Evolutionary conservation across 208 protist species (phyloP).

Genomic region (Wallacemonas rigidus): DNA sequence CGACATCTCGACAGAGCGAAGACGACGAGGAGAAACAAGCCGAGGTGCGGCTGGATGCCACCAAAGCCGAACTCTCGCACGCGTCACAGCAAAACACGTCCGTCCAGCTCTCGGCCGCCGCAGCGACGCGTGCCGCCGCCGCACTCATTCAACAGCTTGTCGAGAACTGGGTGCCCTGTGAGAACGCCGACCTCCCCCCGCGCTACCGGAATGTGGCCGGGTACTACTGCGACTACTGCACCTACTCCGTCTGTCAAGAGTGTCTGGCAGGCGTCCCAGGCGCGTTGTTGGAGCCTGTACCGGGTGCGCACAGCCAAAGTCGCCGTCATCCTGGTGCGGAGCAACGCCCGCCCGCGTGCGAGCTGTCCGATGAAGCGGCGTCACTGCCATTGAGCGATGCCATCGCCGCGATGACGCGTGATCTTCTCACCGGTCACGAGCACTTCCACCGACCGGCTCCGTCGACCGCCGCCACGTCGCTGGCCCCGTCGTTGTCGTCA

Average conservation of each 20-base stretch:
- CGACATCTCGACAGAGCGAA: too few relatives aligned
- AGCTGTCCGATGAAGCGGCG: too few relatives aligned
- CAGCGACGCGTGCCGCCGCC: conserved; percentile 11
- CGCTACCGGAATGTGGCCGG: conserved; percentile 67
- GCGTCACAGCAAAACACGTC: not conserved
- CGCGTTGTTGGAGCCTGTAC: conserved; percentile 20
- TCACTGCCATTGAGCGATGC: not conserved
- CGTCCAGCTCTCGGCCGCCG: not conserved
- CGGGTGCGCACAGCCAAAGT: too few relatives aligned
- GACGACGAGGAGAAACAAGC: too few relatives aligned
- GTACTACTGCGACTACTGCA: conserved; percentile 84
- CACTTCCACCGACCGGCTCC: not conserved
- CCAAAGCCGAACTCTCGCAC: too few relatives aligned
- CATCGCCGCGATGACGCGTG: not conserved
- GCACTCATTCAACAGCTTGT: conserved; percentile 16
- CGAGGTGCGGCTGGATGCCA: too few relatives aligned
- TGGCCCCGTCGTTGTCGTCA: not conserved
- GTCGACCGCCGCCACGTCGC: not conserved
- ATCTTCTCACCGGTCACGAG: not conserved
- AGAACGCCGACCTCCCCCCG: conserved; percentile 37
- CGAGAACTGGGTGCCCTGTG: conserved; percentile 41
- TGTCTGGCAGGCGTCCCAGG: conserved; percentile 48
- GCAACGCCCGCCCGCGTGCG: too few relatives aligned
- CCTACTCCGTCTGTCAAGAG: conserved; percentile 67
- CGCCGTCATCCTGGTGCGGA: too few relatives aligned